Evolutionary conservation across 1,284 basidiomycete genomes (phyloP), one percentile per base, ranked within the genome.

Genomic region (Boletus sp.): DNA sequence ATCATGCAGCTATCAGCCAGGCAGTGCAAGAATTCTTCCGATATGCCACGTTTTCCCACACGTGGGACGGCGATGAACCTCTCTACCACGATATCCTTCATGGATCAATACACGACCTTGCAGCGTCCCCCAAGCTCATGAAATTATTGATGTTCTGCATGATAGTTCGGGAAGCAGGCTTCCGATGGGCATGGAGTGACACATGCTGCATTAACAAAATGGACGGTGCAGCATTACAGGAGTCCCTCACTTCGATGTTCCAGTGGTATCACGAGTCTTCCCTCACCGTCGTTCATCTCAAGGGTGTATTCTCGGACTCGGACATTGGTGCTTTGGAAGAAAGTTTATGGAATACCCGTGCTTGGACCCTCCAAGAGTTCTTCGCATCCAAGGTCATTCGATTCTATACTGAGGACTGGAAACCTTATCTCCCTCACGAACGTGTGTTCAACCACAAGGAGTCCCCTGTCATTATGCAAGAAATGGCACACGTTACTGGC

Each of bases 281-380:
- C 8, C 61, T 70, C 23, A 70, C 66, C 1, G 19, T 71, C n/a
- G 60, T 70, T 53, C 60, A 67, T 38, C 70, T 71, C 31, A 52
- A 52, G 2, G 68, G 64, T 16, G 64, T 71, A 28, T 28, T 59
- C 6, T 37, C 66, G 1, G 54, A 63, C 28, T 55, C 49, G 23
- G 43, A 63, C 11, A 47, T 59, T 2, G 53, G 33, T 6, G 44
- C 52, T 17, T 47, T 71, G 19, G n/a, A 23, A 2, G 28, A 2
- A 7, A 65, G 69, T 52, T 28, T 54, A 13, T 72, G 69, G 69
- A 70, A 64, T 31, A 64, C 58, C 1, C 64, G 72, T 14, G 70
- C 61, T 3, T 73, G 71, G 72, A 72, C 71, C 8, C 61, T 71
- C 3, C 72, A 70, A 55, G 71, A 67, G 44, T 62, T 66, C 35